These are phyloP conservation scores for Nymphaea colorata DNA, from an alignment of 164 flowering plant species.

Conservation along the genomic window DNA sequence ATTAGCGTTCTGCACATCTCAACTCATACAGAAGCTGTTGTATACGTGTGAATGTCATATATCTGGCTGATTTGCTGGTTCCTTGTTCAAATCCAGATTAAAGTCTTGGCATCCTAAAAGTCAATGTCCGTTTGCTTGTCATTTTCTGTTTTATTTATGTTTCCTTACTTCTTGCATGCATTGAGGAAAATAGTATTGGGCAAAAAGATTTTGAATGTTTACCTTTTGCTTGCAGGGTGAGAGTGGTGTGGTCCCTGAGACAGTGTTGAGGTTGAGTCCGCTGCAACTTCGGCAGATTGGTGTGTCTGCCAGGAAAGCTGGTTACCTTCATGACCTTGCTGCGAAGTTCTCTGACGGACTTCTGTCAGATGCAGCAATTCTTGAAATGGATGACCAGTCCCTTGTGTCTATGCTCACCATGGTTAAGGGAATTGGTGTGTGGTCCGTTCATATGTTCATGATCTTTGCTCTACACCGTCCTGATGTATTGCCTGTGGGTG, in stretches of 20 bases:
- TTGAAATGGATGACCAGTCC: constrained; percentile 85
- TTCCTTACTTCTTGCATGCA: too few relatives aligned
- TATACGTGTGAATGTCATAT: too few relatives aligned
- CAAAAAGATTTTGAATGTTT: too few relatives aligned
- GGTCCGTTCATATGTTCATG: constrained; percentile 99
- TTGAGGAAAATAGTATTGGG: too few relatives aligned
- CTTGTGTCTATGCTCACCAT: constrained; percentile 90
- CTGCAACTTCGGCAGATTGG: constrained; percentile 86
- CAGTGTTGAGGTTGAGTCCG: constrained; percentile 46
- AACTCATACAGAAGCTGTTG: too few relatives aligned
- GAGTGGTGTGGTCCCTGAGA: constrained; percentile 46
- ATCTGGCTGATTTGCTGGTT: too few relatives aligned
- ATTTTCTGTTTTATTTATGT: too few relatives aligned
- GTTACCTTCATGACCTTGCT: constrained; percentile 83
- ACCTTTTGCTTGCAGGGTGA: constrained; percentile 20
- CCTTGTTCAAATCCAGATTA: too few relatives aligned
- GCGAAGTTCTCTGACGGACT: constrained; percentile 73
- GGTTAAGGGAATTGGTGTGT: constrained; percentile 95
- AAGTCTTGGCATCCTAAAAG: too few relatives aligned
- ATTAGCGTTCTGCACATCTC: too few relatives aligned
- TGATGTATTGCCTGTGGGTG: constrained; percentile 83
- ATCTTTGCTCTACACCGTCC: constrained; percentile 88
- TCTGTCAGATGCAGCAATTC: constrained; percentile 54
- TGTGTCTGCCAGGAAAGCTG: constrained; percentile 79
- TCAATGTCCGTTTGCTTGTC: too few relatives aligned